phyloP scores from a whole-genome alignment of 768 basidiomycete genomes.

The Trametes cubensis region DNA sequence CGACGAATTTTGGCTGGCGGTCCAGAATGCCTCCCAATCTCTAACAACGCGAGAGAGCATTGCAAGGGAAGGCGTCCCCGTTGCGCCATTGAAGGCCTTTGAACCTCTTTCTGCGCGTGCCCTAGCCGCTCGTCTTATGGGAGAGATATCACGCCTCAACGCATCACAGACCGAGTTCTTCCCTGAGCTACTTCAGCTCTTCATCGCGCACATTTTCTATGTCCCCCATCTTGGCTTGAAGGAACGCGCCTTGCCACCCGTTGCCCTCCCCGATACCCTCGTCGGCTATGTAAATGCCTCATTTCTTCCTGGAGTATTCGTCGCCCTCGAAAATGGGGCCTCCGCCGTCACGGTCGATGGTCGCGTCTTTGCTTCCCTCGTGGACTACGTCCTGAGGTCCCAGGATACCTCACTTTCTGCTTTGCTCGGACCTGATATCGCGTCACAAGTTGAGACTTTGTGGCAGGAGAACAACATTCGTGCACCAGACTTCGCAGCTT shows the following conservation, averaged over 20 bases:
- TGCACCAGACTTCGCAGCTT: constrained; percentile 31
- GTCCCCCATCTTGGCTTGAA: constrained; percentile 41
- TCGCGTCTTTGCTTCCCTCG: constrained; percentile 49
- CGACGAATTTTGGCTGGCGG: constrained; percentile 24
- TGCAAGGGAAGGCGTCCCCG: constrained; percentile 4
- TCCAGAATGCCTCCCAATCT: constrained; percentile 9
- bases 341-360: constrained; percentile 52
- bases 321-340: constrained; percentile 32
- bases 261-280: constrained; percentile 29
- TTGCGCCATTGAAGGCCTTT: not conserved
- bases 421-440: constrained; percentile 36
- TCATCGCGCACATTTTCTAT: constrained; percentile 43
- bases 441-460: constrained; percentile 28
- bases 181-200: constrained; percentile 38
- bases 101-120: constrained; percentile 1
- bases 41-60: constrained; percentile 22
- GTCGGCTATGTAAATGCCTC: constrained; percentile 33
- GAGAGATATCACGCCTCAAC: not conserved
- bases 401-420: constrained; percentile 25
- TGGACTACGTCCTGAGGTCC: constrained; percentile 41
- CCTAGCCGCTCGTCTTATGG: not conserved
- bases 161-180: not conserved
- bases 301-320: constrained; percentile 48
- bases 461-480: constrained; percentile 30
- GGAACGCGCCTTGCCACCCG: constrained; percentile 41